phyloP scores from a whole-genome alignment of 1,284 basidiomycete species.

The Phellopilus nigrolimitatus region DNA sequence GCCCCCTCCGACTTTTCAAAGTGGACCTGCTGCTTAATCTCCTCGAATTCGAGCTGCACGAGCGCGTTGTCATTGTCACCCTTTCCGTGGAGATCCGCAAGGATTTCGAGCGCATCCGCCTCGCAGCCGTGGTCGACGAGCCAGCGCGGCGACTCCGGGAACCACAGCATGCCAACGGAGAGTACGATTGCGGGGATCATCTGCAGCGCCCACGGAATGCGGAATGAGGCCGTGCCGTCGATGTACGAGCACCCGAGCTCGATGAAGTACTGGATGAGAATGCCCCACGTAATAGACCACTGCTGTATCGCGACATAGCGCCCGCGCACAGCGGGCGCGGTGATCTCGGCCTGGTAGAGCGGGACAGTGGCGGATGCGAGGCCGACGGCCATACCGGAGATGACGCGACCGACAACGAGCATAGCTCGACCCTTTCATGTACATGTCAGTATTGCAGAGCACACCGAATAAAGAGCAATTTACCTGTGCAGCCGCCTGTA shows the following conservation, averaged over 20 bases:
- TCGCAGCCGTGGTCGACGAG: slow-evolving; percentile 59
- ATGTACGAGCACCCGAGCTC: slow-evolving; percentile 74
- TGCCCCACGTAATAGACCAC: slow-evolving; percentile 76
- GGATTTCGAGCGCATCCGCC: slow-evolving; percentile 68
- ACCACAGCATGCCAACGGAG: slow-evolving; percentile 60
- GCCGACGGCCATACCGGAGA: slow-evolving; percentile 57
- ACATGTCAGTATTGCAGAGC: neutral
- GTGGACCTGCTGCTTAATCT: slow-evolving; percentile 73
- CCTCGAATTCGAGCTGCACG: slow-evolving; percentile 73
- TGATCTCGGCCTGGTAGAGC: slow-evolving; percentile 72
- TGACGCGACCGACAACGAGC: slow-evolving; percentile 64
- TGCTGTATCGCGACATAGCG: slow-evolving; percentile 71
- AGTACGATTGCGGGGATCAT: slow-evolving; percentile 71
- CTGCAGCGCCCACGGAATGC: slow-evolving; percentile 76
- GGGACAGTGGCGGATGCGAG: slow-evolving; percentile 57
- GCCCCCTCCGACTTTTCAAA: slow-evolving; percentile 72
- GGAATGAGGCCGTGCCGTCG: slow-evolving; percentile 63
- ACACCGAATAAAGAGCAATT: slow-evolving; percentile 1
- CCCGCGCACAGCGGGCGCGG: slow-evolving; percentile 66
- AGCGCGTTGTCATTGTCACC: slow-evolving; percentile 62
- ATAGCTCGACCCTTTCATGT: slow-evolving; percentile 52
- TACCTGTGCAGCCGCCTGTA: slow-evolving; percentile 60
- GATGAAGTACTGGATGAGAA: slow-evolving; percentile 69
- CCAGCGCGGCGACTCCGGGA: slow-evolving; percentile 56
- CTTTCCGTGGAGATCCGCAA: slow-evolving; percentile 75